phyloP scores from a whole-genome alignment of 257 asterid species.

The Nicotiana obtusifolia region DNA sequence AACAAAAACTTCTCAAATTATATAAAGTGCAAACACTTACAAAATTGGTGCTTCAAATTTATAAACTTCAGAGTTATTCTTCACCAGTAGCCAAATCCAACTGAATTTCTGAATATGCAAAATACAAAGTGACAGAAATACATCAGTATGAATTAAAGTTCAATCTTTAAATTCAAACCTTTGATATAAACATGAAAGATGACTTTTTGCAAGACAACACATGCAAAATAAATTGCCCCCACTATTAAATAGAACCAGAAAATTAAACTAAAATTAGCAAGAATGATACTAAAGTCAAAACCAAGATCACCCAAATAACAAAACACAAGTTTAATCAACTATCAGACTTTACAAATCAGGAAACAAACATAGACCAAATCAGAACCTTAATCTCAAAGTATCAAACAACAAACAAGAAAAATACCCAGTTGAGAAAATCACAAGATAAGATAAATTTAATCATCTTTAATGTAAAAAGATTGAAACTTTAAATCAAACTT shows the following conservation, averaged over 20 bases:
- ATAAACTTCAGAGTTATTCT: not conserved
- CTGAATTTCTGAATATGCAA: slow-evolving; percentile 2
- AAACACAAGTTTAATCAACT: not conserved
- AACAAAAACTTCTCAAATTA: not conserved
- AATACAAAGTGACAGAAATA: not conserved
- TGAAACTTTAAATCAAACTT: not conserved
- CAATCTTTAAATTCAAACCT: not conserved
- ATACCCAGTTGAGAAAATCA: slow-evolving; percentile 8
- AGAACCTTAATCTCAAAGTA: not conserved
- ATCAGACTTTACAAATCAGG: not conserved
- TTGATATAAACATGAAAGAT: not conserved
- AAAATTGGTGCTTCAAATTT: not conserved
- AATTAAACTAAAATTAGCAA: not conserved
- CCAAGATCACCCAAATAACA: not conserved
- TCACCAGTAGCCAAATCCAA: slow-evolving; percentile 4
- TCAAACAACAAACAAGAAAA: not conserved
- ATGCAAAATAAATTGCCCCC: not conserved
- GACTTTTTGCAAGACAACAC: not conserved
- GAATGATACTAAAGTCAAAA: not conserved
- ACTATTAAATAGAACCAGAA: not conserved
- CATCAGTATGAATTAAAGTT: slow-evolving; percentile 5
- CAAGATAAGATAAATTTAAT: not conserved
- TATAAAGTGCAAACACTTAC: not conserved
- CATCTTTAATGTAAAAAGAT: not conserved
- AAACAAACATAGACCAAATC: not conserved